Base-by-base conservation (phyloP, 2,329 filamentous ascomycete genomes). In the Teratosphaeria nubilosa region DNA sequence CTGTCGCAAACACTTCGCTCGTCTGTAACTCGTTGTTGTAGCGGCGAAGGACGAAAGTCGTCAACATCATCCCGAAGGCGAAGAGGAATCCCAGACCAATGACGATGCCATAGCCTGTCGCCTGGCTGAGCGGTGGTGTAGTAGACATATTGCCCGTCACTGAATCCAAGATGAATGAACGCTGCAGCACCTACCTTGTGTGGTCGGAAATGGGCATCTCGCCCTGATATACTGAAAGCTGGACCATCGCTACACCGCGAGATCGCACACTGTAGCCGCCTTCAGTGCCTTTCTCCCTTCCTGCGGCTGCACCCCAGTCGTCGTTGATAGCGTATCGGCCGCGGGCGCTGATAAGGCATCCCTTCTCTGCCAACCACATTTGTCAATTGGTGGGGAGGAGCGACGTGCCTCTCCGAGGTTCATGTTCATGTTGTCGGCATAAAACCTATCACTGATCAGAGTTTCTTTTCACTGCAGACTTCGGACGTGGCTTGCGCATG, bases 1-100 rank as follows among this genome's bases (percentile, higher is more conserved):
- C 95, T 0, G 91, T 95, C 16, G 87, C 91, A 3, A 95, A 90
- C n/a, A 96, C 91, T 16, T 90, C 91, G 5, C 89, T 88, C 11
- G 89, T 88, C 72, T 95, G 90, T 2, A 91, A 77, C 72, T 94
- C 90, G 77, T 85, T 80, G 67, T 86, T 85, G 70, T 86, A 87
- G 69, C 84, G 77, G 68, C 85, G 86, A 59, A 89, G 75, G 30
- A 87, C 79, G 72, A 85, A 86, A 1, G 86, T 89, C n/a, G 85
- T 85, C 56, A 83, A 74, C 66, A 88, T 88, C 86, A 88, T 89
- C 60, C 86, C 83, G 59, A 91, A 6, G 30, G 56, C 56, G 51
- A 57, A 57, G 7, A 57, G 31, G 25, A 57, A 57, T 6, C 56
- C 56, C 1, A 57, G 30, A 30, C 50, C 56, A 25, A 57, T 48